Percentiles rank a stretch among this genome's conserved stretches.
Evolutionary conservation across 805 yeast genomes (phyloP).

Genomic region (Candida pseudofarinosa): DNA sequence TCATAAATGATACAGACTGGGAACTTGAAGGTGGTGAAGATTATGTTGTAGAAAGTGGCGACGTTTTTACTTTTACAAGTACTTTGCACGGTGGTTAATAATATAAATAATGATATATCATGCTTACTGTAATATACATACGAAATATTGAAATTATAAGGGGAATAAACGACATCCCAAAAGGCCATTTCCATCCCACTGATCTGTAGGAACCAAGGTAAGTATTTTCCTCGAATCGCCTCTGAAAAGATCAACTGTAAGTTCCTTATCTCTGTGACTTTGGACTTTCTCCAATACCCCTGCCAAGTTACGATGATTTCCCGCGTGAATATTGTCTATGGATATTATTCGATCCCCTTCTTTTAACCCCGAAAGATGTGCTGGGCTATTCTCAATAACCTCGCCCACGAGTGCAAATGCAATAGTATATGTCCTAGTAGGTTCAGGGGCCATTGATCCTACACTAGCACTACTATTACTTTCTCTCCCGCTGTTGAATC

Average conservation of each 20-base stretch:
- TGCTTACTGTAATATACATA: not conserved
- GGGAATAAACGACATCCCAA: constrained; percentile 61
- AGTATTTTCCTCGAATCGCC: constrained; percentile 13
- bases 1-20: constrained; percentile 96
- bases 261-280: constrained; percentile 25
- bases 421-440: constrained; percentile 10
- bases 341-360: constrained; percentile 51
- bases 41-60: constrained; percentile 72
- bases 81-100: constrained; percentile 89
- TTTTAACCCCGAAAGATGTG: constrained; percentile 47
- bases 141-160: constrained; percentile 17
- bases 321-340: constrained; percentile 53
- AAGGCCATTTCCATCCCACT: constrained; percentile 67
- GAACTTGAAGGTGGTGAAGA: constrained; percentile 87
- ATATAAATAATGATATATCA: not conserved
- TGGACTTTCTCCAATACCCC: constrained; percentile 43
- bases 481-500: constrained; percentile 24
- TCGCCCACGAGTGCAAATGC: constrained; percentile 57
- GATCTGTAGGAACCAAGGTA: constrained; percentile 40
- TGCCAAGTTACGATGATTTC: constrained; percentile 50
- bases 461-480: not conserved
- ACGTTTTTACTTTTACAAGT: constrained; percentile 80
- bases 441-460: not conserved
- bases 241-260: constrained; percentile 31
- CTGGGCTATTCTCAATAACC: constrained; percentile 55